Percentiles rank a stretch among this genome's conserved stretches.
Evolutionary conservation across 352 stramenopile species (phyloP).

Genomic region (Phytophthora pinifolia): DNA sequence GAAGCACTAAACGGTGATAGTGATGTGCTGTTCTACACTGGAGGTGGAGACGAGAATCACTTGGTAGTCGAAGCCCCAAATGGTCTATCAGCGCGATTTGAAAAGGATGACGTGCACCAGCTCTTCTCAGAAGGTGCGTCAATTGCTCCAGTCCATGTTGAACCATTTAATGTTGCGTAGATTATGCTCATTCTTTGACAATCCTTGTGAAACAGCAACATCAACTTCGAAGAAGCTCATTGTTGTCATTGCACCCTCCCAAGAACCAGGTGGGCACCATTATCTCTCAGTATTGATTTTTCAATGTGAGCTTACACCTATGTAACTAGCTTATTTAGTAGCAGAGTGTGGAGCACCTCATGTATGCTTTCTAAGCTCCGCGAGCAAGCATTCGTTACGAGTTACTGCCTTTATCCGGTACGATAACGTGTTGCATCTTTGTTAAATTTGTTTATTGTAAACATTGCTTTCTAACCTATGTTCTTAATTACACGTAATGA

Average conservation of each 20-base stretch:
- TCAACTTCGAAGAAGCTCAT: constrained; percentile 30
- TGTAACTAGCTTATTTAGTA: constrained; percentile 46
- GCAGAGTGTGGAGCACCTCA: constrained; percentile 43
- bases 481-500: too few species aligned
- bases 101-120: constrained; percentile 31
- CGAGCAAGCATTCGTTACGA: constrained; percentile 31
- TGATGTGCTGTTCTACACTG: constrained; percentile 47
- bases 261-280: constrained; percentile 29
- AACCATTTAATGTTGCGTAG: neutral
- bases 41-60: constrained; percentile 34
- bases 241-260: constrained; percentile 34
- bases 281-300: too few species aligned
- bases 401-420: constrained; percentile 59
- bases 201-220: constrained; percentile 14
- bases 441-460: too few species aligned
- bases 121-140: constrained; percentile 30
- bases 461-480: constrained; percentile 14
- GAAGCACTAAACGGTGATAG: constrained; percentile 30
- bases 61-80: constrained; percentile 37
- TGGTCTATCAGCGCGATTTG: constrained; percentile 33
- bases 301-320: neutral
- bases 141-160: too few species aligned
- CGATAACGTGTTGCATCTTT: neutral
- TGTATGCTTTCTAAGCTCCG: constrained; percentile 62
- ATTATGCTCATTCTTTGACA: constrained; percentile 9